Percentiles rank a stretch among this genome's conserved stretches.
phyloP scores from a whole-genome alignment of 495 filamentous ascomycete species.

The Aspergillus cavernicola region DNA sequence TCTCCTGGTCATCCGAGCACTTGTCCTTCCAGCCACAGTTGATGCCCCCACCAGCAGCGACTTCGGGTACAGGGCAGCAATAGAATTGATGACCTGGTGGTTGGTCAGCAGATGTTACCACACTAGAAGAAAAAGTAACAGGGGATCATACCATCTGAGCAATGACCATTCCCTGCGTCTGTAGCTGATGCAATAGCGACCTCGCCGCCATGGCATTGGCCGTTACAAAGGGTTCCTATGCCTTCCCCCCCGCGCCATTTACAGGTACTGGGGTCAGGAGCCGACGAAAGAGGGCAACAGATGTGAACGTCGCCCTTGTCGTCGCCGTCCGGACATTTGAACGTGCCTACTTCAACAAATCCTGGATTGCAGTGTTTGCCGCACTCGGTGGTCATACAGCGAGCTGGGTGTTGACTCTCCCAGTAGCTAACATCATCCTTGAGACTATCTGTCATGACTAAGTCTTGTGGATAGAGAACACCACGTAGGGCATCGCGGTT shows the following conservation, averaged over 20 bases:
- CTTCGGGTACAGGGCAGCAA: conserved; percentile 6
- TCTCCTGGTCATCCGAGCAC: conserved; percentile 5
- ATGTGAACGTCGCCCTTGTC: conserved; percentile 3
- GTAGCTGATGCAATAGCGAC: conserved; percentile 14
- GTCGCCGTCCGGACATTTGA: conserved; percentile 2
- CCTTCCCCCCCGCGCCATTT: conserved; percentile 5
- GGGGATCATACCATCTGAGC: conserved; percentile 3
- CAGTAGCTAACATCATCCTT: conserved; percentile 8
- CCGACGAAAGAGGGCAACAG: conserved; percentile 12
- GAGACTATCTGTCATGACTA: conserved; percentile 1
- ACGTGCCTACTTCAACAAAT: conserved; percentile 1
- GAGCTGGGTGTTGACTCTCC: conserved; percentile 2
- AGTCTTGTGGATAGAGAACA: conserved; percentile 4
- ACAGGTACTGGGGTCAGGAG: conserved; percentile 11
- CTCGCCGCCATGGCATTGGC: conserved; percentile 18
- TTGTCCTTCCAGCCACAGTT: conserved; percentile 6
- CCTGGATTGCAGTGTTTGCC: not conserved
- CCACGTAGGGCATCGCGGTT: conserved; percentile 4
- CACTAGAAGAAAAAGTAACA: not conserved
- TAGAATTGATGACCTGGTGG: conserved; percentile 5
- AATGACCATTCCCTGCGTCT: conserved; percentile 24
- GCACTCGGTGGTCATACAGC: not conserved
- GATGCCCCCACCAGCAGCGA: conserved; percentile 6
- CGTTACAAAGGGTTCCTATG: conserved; percentile 15
- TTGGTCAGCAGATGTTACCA: not conserved